A percentile compares a stretch with the other conserved stretches of the same genome.
Conservation (phyloP, 2,329 filamentous ascomycete genomes). For the Parasarocladium wereldwijsianum region DNA sequence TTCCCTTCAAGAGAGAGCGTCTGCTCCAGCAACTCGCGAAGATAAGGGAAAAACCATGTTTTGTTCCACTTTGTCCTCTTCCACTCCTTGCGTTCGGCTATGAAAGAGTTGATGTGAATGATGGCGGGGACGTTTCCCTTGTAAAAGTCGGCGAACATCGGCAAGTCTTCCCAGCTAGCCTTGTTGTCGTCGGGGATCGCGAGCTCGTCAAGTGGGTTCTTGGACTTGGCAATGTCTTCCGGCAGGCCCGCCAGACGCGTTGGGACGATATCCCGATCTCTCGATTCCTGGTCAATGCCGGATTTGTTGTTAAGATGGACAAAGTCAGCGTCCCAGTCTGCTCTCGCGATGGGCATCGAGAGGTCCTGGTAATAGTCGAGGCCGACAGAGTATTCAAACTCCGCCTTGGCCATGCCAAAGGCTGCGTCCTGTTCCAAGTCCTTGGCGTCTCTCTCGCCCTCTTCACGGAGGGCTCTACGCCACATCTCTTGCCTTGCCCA, state of each 20-base stretch:
- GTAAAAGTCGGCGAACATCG: constrained; percentile 1
- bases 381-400: constrained; percentile 14
- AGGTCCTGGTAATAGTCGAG: constrained; percentile 16
- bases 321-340: constrained; percentile 13
- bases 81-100: constrained; percentile 6
- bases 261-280: constrained; percentile 10
- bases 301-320: constrained; percentile 8
- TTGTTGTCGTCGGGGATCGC: background rate
- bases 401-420: too few relatives aligned
- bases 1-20: too few relatives aligned
- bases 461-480: constrained; percentile 15
- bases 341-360: constrained; percentile 15
- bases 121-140: background rate
- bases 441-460: too few relatives aligned
- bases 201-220: constrained; percentile 7
- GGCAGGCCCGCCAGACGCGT: constrained; percentile 11
- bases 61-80: constrained; percentile 11
- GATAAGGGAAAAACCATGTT: constrained; percentile 11
- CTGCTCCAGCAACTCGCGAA: constrained; percentile 7
- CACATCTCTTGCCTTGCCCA: constrained; percentile 13
- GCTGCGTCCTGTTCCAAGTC: too few relatives aligned
- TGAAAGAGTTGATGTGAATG: constrained; percentile 11
- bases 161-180: constrained; percentile 4
- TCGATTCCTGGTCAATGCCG: constrained; percentile 8
- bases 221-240: constrained; percentile 9